Base-by-base conservation (phyloP, 2,329 filamentous ascomycete genomes). In the Aspergillus nomiae region DNA sequence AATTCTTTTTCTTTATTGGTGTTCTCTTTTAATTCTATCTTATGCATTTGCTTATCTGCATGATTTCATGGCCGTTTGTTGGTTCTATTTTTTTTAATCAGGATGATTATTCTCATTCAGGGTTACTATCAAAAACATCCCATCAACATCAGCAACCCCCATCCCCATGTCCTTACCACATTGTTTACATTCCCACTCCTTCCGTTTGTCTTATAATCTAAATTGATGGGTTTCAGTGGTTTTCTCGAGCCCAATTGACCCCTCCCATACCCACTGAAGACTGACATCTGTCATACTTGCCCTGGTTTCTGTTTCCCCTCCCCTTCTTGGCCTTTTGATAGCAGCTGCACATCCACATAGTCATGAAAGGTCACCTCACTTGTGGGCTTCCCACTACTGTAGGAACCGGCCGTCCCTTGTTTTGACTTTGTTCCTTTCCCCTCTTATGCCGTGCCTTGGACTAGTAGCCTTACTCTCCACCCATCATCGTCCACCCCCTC, bases 391-490 rank as follows among this genome's bases (percentile, higher is more conserved):
- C 51, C 51, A 55, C 51, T 55, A 55, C 51, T 55, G 51, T 55
- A 55, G 51, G 51, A 36, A 41, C 14, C 54, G 41, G n/a, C 32
- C 48, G 43, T 43, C 19, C 32, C 45, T 21, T 58, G 48, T 66
- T 59, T 53, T 66, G 50, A 36, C 62, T 48, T 55, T 61, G 28
- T 36, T 30, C 36, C 70, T 61, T 59, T 60, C 67, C 66, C 36
- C 55, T 55, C 48, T 45, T 8, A 53, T 51, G 43, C 57, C 57
- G 45, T 59, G 34, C 57, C 36, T 54, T 55, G 36, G 38, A 45
- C 56, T 58, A 43, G 36, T 46, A 50, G 34, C 56, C 56, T 59
- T 41, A 41, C 38, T 50, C 51, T 50, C 41, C 48, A 30, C 56
- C 54, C 43, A 41, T 56, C 56, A 38, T 59, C 53, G 59, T 62